Evolutionary conservation across 495 filamentous ascomycete species (phyloP).

Genomic region (Cercophora sp.): DNA sequence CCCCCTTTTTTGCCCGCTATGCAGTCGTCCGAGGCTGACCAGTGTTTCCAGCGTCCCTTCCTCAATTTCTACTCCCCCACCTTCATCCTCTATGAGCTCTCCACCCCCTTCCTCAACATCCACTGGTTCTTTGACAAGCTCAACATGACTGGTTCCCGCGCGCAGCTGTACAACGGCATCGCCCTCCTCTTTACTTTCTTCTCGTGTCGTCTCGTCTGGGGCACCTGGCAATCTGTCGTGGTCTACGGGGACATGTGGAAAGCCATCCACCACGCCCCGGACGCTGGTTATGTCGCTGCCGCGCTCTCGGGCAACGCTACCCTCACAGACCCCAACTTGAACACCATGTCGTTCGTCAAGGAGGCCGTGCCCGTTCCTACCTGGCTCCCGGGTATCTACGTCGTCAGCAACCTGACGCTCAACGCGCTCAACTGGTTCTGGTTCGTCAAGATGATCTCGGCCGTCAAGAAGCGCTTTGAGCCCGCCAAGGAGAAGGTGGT

Average conservation of each 20-base stretch:
- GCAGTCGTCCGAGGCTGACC: neutral
- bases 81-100: conserved; percentile 98
- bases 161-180: conserved; percentile 85
- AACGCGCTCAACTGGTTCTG: conserved; percentile 92
- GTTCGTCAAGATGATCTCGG: conserved; percentile 96
- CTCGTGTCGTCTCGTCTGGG: conserved; percentile 85
- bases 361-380: conserved; percentile 56
- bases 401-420: conserved; percentile 71
- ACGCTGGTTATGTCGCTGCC: conserved; percentile 23
- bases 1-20: neutral
- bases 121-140: conserved; percentile 99
- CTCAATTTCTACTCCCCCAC: conserved; percentile 86
- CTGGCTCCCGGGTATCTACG: conserved; percentile 77
- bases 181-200: conserved; percentile 72
- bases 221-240: conserved; percentile 70
- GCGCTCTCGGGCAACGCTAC: conserved; percentile 26
- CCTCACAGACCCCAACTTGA: conserved; percentile 19
- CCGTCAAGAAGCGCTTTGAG: conserved; percentile 85
- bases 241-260: conserved; percentile 80
- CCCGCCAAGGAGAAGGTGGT: conserved; percentile 39
- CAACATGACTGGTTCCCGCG: conserved; percentile 77
- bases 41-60: conserved; percentile 67
- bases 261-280: conserved; percentile 46
- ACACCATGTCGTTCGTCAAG: conserved; percentile 30
- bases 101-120: conserved; percentile 87